phyloP scores from a whole-genome alignment of 2,329 filamentous ascomycete species.

The Ophiosphaerella herpotricha region DNA sequence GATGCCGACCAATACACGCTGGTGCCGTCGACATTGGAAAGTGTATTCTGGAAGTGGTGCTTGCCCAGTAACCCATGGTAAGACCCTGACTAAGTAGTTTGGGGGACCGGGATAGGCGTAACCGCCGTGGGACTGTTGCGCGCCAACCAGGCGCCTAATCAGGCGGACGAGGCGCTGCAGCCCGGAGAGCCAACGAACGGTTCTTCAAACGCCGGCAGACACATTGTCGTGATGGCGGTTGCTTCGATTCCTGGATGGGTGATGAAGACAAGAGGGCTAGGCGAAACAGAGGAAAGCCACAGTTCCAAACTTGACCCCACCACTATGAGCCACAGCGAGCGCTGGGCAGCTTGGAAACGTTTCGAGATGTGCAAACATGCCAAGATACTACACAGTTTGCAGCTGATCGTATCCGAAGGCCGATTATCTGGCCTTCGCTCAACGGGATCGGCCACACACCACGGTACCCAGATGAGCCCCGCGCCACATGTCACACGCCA shows the following conservation, averaged over 20 bases:
- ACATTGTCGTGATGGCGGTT: no score
- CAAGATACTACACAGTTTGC: neutral
- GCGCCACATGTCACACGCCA: neutral
- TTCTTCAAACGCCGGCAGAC: no score
- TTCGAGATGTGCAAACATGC: neutral
- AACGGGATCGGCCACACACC: neutral
- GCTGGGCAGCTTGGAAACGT: neutral
- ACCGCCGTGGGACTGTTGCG: constrained; percentile 14
- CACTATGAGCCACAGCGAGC: neutral
- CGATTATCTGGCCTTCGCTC: no score
- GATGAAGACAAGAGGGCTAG: constrained; percentile 1
- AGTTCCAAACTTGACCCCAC: constrained; percentile 2
- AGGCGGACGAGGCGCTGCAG: constrained; percentile 14
- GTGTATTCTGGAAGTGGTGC: constrained; percentile 5
- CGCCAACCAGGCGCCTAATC: constrained; percentile 13
- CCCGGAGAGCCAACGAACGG: constrained; percentile 2
- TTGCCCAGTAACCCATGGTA: constrained; percentile 14
- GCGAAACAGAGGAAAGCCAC: constrained; percentile 15
- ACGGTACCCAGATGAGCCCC: neutral
- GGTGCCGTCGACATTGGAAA: constrained; percentile 1
- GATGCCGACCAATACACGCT: neutral
- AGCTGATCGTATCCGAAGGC: neutral
- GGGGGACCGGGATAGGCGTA: constrained; percentile 8
- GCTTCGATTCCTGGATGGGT: neutral
- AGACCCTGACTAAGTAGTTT: constrained; percentile 4